Base-by-base conservation (phyloP, 179 eudicot genomes). In the Silene noctiflora region DNA sequence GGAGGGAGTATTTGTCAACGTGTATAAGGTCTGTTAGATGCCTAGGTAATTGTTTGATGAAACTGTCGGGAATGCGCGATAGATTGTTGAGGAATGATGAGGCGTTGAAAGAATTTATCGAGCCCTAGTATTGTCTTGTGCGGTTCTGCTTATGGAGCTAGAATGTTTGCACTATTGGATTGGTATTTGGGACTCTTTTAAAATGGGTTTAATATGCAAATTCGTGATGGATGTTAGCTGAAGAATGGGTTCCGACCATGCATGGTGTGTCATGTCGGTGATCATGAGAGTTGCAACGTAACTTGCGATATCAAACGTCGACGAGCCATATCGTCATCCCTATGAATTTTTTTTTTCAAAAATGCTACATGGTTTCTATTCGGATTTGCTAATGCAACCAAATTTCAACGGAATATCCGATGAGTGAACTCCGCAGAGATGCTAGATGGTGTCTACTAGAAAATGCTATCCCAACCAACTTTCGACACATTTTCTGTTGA, bases 11-110 rank as follows among this genome's bases (percentile, higher is more conserved):
- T 33, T 33, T 33, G 5, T 33, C 35, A 33, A 48, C 12, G 16
- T 48, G 55, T 59, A 59, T 59, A 59, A 59, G 63, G 24, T 59
- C 63, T 59, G 63, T 59, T 59, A 59, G 10, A 20, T 20, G 63
- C 21, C 25, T 59, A 33, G 63, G 9, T 59, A 59, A 20, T 59
- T 59, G 19, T 20, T n/a, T 59, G 24, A 59, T 59, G 63, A 59
- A 20, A 59, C 25, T 59, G 20, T 59, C 6, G 27, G 8, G 24
- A 59, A 20, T 59, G 21, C 19, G 22, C 24, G 6, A 51, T 51
- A 51, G 56, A 51, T 51, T 51, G 56, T 51, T 51, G n/a, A 51
- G 56, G 14, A n/a, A 51, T 51, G 56, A 11, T 51, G 56, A 12
- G 56, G n/a, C n/a, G 44, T 39, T 51, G 56, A 51, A 51, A 51